Conservation (phyloP, 2,329 filamentous ascomycete genomes). For the Stachybotrys elegans region DNA sequence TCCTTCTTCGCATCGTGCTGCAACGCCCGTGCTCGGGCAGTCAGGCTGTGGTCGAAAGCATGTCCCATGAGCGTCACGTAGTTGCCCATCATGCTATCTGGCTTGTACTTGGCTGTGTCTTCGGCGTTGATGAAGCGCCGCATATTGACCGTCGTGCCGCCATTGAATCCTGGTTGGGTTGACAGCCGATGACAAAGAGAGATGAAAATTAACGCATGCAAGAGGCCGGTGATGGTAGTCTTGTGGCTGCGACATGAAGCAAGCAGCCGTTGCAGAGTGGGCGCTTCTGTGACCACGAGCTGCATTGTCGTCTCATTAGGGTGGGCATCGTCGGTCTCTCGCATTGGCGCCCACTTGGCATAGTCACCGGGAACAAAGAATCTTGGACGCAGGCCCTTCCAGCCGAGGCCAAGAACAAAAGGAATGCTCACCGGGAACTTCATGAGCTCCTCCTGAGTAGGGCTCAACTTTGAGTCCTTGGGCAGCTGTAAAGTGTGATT, state of each 20-base stretch:
- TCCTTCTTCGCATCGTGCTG: neutral
- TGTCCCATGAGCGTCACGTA: neutral
- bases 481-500: neutral
- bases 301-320: neutral
- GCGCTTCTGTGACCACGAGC: neutral
- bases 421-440: neutral
- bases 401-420: neutral
- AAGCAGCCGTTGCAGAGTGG: neutral
- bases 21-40: neutral
- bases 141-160: neutral
- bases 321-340: neutral
- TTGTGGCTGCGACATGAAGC: neutral
- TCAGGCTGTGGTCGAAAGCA: neutral
- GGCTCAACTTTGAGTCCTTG: neutral
- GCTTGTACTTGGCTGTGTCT: neutral
- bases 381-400: neutral
- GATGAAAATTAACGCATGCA: too few species aligned
- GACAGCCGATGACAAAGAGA: too few species aligned
- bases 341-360: neutral
- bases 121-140: neutral
- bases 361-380: neutral
- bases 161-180: neutral
- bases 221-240: neutral
- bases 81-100: neutral
- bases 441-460: neutral